phyloP scores from a whole-genome alignment of 805 yeast genomes.

The Saccharomyces kudriavzevii region DNA sequence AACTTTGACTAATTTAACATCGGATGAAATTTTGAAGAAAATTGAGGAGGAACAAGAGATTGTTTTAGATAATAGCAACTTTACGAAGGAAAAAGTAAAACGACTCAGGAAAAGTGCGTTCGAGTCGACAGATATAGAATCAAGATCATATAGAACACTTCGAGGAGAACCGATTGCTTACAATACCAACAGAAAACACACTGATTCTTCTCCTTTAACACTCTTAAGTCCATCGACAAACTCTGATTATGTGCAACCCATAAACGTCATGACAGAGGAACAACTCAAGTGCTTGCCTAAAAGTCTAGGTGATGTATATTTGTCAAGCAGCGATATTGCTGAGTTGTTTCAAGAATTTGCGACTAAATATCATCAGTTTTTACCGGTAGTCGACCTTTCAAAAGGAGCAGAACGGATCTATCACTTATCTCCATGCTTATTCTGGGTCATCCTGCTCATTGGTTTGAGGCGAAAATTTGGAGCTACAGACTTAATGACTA shows the following conservation, averaged over 20 bases:
- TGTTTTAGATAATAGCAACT: slow-evolving; percentile 23
- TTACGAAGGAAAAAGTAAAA: slow-evolving; percentile 26
- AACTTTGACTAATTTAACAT: slow-evolving; percentile 34
- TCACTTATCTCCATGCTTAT: slow-evolving; percentile 74
- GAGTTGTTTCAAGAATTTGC: slow-evolving; percentile 62
- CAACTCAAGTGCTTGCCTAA: slow-evolving; percentile 55
- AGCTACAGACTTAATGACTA: slow-evolving; percentile 41
- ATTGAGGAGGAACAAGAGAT: slow-evolving; percentile 22
- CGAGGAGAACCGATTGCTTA: neutral
- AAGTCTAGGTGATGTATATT: slow-evolving; percentile 56
- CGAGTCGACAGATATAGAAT: neutral
- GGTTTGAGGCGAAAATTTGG: slow-evolving; percentile 57
- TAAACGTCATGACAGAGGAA: slow-evolving; percentile 26
- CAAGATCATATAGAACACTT: neutral
- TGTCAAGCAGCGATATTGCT: slow-evolving; percentile 53
- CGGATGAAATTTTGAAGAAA: slow-evolving; percentile 25
- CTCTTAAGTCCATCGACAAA: neutral
- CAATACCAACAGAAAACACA: neutral
- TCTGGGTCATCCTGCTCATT: slow-evolving; percentile 88
- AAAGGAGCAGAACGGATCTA: slow-evolving; percentile 79
- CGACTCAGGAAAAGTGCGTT: slow-evolving; percentile 6
- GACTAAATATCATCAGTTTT: slow-evolving; percentile 67
- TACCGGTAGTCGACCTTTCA: slow-evolving; percentile 79
- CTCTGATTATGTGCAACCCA: neutral
- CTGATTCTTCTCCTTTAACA: neutral